Percentiles rank a stretch among this genome's conserved stretches.
phyloP scores from a whole-genome alignment of 495 filamentous ascomycete species.

The Penicillium alfredii region DNA sequence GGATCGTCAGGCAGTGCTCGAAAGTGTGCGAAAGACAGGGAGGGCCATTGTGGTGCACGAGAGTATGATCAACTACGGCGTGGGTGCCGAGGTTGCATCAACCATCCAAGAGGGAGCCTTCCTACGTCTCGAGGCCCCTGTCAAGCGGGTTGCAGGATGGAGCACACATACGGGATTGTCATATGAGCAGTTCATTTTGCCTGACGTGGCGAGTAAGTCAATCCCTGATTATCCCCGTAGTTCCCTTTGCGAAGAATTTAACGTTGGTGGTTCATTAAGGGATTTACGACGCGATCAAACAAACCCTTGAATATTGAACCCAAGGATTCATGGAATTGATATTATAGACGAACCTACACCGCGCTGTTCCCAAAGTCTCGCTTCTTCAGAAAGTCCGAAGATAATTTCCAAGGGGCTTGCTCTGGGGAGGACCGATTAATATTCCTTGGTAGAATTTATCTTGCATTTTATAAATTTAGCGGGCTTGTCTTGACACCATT shows the following conservation, averaged over 20 bases:
- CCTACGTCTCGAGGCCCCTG: conserved; percentile 82
- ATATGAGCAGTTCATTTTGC: conserved; percentile 83
- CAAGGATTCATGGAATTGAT: background rate
- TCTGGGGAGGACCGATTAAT: no score
- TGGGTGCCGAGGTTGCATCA: conserved; percentile 89
- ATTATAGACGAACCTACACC: background rate
- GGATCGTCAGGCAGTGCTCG: conserved; percentile 78
- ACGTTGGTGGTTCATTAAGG: conserved; percentile 28
- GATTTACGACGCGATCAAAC: conserved; percentile 61
- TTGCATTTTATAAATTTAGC: no score
- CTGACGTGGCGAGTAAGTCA: conserved; percentile 83
- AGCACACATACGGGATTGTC: conserved; percentile 76
- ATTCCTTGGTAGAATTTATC: no score
- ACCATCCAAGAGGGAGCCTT: conserved; percentile 90
- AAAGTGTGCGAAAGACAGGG: conserved; percentile 86
- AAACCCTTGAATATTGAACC: conserved; percentile 50
- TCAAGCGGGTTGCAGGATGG: conserved; percentile 87
- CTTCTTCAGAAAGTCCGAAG: no score
- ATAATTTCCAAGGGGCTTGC: no score
- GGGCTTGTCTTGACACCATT: no score
- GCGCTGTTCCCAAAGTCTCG: no score
- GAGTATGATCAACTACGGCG: conserved; percentile 89
- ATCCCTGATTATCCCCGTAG: background rate
- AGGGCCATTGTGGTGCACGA: conserved; percentile 91
- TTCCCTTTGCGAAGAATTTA: conserved; percentile 1